Base-by-base conservation (phyloP, 176 grass and related monocot species). In the Echinochloa phyllopogon region DNA sequence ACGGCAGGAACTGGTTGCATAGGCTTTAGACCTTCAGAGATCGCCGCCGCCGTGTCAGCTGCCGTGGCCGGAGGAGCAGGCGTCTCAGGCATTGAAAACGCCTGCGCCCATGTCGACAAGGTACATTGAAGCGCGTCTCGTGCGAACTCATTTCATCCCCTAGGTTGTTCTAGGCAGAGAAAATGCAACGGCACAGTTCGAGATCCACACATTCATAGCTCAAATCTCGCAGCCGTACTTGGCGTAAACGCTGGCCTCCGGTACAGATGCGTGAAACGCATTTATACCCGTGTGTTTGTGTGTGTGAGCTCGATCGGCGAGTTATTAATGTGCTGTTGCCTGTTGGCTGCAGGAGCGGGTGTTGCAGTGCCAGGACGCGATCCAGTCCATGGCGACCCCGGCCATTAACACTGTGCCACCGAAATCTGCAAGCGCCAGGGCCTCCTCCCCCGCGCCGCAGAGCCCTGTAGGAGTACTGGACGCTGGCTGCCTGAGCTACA, bases 391-490 rank as follows among this genome's bases (percentile, higher is more conserved):
- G 70, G 66, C 82, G 25, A 27, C 65, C 49, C 53, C 85, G 49
- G 78, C 74, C 72, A 91, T 74, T 48, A 91, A 86, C 78, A 88
- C 69, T 84, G 59, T 67, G 45, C 53, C 78, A 85, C 82, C 39
- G 23, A 88, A 87, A 77, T 72, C 51, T 83, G 84, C 74, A 72
- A 79, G 27, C 82, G 74, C 66, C 65, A 25, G 65, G 59, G 76
- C 72, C 60, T 60, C 72, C 60, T 60, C 90, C 52, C 85, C 86
- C 25, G 81, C 81, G 65, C 86, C 92, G 6, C 82, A 72, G 43
- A 97, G 95, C 84, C 95, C 95, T 82, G 86, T 94, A 23, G 92
- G 88, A 24, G 90, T 94, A 77, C 79, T 97, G 41, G 92, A 93
- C 82, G 90, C 88, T 58, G 90, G 86, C 77, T 91, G 92, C 89